Base-by-base conservation (phyloP, 257 asterid species). In the Echites panduratus region DNA sequence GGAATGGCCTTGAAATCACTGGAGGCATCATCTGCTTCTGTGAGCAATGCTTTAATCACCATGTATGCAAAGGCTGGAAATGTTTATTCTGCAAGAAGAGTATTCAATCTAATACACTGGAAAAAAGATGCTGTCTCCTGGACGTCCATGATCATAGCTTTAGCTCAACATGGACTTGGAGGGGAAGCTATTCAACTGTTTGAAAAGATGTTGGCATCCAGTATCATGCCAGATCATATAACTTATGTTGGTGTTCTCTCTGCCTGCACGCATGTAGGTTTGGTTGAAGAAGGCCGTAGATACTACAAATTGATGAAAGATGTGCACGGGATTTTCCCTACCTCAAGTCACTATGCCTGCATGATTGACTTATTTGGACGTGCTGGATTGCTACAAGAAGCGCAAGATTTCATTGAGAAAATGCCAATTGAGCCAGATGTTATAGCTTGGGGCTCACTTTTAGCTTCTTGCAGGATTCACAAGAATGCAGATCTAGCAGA, bases 371-470 rank as follows among this genome's bases (percentile, higher is more conserved):
- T 93, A 43, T 83, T 81, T 54, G 96, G 98, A 9, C 96, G 97
- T 44, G 98, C 97, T 16, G 98, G 98, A 9, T 81, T 89, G 80
- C 76, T 91, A 75, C 70, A 64, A 20, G 98, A 91, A 71, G 96
- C 98, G 43, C 90, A 78, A 47, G 73, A 84, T 54, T 88, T 93
- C 76, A 89, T 93, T 6, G 77, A 83, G 75, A 78, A 68, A 38
- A 91, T 93, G 96, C 76, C 85, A 16, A 73, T 83, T 24, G 90
- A 89, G 73, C 98, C 97, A 10, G 97, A 89, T 72, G 86, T 84
- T 43, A 74, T 89, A 78, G 95, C 93, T 70, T 89, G 98, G 98
- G 97, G 96, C 40, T 88, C 98, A 20, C 92, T 93, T 75, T 78
- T 93, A 78, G 90, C 96, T 78, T 85, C 96, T 59, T 93, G 96